These are phyloP conservation scores for Amesomyces nigricolor DNA, from an alignment of 2,329 filamentous ascomycete genomes.

Conservation along the genomic window DNA sequence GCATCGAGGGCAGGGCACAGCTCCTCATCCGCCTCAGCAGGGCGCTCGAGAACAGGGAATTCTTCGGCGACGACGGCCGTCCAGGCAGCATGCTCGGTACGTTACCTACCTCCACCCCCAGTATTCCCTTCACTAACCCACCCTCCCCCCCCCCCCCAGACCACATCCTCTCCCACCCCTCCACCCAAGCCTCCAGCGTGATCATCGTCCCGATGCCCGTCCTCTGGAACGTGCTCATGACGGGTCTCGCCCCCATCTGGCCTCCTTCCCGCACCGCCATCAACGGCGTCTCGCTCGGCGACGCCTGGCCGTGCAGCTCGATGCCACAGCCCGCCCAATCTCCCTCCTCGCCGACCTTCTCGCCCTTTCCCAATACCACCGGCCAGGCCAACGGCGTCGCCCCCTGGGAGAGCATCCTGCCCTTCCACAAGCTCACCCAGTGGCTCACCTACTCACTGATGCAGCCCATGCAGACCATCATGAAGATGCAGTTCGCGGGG, in stretches of 20 bases:
- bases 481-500: conserved; percentile 48
- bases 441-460: conserved; percentile 74
- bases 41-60: conserved; percentile 70
- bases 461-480: conserved; percentile 53
- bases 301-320: conserved; percentile 85
- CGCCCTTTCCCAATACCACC: conserved; percentile 40
- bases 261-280: conserved; percentile 79
- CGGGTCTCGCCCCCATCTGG: conserved; percentile 83
- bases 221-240: conserved; percentile 86
- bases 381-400: conserved; percentile 39
- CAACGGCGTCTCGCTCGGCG: conserved; percentile 80
- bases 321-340: conserved; percentile 55
- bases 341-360: conserved; percentile 47
- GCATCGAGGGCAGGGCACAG: conserved; percentile 76
- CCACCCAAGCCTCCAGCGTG: conserved; percentile 81
- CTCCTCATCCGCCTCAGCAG: conserved; percentile 69
- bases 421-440: conserved; percentile 81
- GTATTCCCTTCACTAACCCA: conserved; percentile 21
- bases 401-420: conserved; percentile 71
- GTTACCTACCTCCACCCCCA: conserved; percentile 25
- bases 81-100: conserved; percentile 92
- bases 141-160: conserved; percentile 46
- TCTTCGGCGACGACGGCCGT: conserved; percentile 77
- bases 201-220: conserved; percentile 83
- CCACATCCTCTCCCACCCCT: conserved; percentile 85